Conservation (phyloP, 768 basidiomycete genomes). For the Gautieria morchelliformis region DNA sequence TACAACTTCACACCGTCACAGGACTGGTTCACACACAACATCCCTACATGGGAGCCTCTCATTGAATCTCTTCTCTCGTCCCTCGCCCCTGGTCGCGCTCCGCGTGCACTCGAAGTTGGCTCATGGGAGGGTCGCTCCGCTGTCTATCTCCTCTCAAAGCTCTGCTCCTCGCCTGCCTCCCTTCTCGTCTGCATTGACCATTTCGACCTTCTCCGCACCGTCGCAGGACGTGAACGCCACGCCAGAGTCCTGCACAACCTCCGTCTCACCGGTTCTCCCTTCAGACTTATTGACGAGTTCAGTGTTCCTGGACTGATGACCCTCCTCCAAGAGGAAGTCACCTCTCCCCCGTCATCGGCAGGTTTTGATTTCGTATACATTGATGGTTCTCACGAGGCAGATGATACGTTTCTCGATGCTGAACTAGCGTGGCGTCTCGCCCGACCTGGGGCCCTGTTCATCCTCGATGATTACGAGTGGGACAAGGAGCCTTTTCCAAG, state of each 20-base stretch:
- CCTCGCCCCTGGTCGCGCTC: constrained; percentile 14
- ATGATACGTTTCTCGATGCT: constrained; percentile 52
- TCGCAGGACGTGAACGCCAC: constrained; percentile 37
- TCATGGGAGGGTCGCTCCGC: constrained; percentile 60
- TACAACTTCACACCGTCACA: constrained; percentile 42
- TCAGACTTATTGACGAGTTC: constrained; percentile 41
- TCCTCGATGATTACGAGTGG: constrained; percentile 55
- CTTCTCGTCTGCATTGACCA: constrained; percentile 49
- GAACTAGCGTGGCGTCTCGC: constrained; percentile 51
- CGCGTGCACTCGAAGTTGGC: constrained; percentile 47
- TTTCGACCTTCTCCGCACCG: constrained; percentile 43
- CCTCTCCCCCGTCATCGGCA: constrained; percentile 12
- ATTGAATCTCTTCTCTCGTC: constrained; percentile 18
- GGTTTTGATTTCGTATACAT: constrained; percentile 55
- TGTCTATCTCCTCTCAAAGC: constrained; percentile 40
- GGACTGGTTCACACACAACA: constrained; percentile 46
- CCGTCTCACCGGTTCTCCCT: constrained; percentile 30
- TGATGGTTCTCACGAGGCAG: constrained; percentile 50
- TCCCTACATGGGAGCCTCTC: constrained; percentile 35
- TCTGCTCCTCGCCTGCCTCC: constrained; percentile 31
- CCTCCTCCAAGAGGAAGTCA: constrained; percentile 38
- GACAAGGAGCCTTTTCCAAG: constrained; percentile 36
- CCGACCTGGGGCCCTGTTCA: constrained; percentile 37
- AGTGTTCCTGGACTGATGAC: constrained; percentile 42
- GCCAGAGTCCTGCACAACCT: constrained; percentile 39